Evolutionary conservation across 768 basidiomycete genomes (phyloP).

Genomic region (Phanerochaete carnosa): DNA sequence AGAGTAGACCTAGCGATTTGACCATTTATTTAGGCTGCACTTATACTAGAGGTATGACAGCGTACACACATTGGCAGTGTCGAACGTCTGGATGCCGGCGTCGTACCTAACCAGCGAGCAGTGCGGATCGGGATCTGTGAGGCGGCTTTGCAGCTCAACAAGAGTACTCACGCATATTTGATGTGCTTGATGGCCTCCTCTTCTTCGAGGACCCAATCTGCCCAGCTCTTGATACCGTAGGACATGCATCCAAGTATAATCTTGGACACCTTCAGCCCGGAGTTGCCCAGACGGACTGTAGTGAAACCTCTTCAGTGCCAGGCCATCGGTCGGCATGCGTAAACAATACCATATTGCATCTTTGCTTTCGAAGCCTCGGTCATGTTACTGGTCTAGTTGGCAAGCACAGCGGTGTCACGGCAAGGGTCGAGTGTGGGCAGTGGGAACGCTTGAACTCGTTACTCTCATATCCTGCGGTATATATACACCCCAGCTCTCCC

Average conservation of each 20-base stretch:
- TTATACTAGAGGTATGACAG: not conserved
- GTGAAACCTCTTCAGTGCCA: not conserved
- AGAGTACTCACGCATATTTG: conserved; percentile 36
- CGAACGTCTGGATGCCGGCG: conserved; percentile 39
- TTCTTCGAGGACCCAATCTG: conserved; percentile 35
- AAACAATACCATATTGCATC: conserved; percentile 12
- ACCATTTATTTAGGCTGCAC: not conserved
- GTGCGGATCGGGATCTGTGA: not conserved
- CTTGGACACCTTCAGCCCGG: conserved; percentile 37
- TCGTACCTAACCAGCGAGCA: conserved; percentile 29
- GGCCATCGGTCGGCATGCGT: too few species aligned
- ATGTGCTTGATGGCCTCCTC: conserved; percentile 36
- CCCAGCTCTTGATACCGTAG: conserved; percentile 24
- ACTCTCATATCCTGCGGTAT: not conserved
- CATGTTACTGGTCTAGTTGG: not conserved
- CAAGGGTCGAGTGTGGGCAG: too few species aligned
- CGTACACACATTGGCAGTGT: conserved; percentile 30
- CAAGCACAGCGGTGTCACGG: not conserved
- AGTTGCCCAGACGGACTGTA: conserved; percentile 40
- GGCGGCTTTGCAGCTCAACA: not conserved
- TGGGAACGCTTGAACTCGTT: not conserved
- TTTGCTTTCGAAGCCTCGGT: not conserved
- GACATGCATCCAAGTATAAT: conserved; percentile 29
- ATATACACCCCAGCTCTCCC: not conserved
- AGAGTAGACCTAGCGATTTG: conserved; percentile 28